These are phyloP conservation scores for Cicer pinnatifidum DNA, from an alignment of 306 rosid genomes.

Conservation along the genomic window DNA sequence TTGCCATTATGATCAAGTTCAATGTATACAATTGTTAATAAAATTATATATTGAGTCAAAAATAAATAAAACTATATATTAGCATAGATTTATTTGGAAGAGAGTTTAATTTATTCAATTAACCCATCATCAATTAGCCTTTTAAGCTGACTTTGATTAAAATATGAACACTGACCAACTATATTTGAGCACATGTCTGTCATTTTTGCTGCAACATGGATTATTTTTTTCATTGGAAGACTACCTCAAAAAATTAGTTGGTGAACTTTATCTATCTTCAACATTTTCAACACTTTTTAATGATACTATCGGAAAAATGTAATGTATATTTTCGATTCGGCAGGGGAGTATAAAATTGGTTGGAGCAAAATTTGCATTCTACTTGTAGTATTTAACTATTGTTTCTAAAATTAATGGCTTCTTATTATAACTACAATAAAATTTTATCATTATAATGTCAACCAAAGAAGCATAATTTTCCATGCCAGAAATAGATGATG, in stretches of 20 bases:
- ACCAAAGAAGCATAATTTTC: slow-evolving; percentile 40
- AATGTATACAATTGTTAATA: slow-evolving; percentile 41
- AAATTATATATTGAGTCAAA: not conserved
- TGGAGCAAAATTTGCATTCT: slow-evolving; percentile 7
- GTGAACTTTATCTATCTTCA: too few relatives aligned
- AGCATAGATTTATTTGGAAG: not conserved
- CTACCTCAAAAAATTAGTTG: not conserved
- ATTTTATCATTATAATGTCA: slow-evolving; percentile 35
- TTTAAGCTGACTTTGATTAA: slow-evolving; percentile 39
- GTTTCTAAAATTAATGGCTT: not conserved
- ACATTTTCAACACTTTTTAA: too few relatives aligned
- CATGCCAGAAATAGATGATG: slow-evolving; percentile 45
- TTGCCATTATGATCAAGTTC: slow-evolving; percentile 43
- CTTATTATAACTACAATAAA: not conserved
- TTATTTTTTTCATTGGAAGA: not conserved
- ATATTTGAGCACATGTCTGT: slow-evolving; percentile 30
- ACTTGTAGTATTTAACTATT: not conserved
- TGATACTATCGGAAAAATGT: too few relatives aligned
- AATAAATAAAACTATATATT: not conserved
- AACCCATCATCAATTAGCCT: slow-evolving; percentile 31
- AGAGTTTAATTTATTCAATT: slow-evolving; percentile 11
- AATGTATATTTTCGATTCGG: too few relatives aligned
- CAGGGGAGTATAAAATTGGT: too few relatives aligned
- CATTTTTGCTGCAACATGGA: slow-evolving; percentile 25
- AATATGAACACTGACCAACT: slow-evolving; percentile 35